Evolutionary conservation across 192 early-diverging fungal species (phyloP).

Genomic region (Linnemannia hyalina): DNA sequence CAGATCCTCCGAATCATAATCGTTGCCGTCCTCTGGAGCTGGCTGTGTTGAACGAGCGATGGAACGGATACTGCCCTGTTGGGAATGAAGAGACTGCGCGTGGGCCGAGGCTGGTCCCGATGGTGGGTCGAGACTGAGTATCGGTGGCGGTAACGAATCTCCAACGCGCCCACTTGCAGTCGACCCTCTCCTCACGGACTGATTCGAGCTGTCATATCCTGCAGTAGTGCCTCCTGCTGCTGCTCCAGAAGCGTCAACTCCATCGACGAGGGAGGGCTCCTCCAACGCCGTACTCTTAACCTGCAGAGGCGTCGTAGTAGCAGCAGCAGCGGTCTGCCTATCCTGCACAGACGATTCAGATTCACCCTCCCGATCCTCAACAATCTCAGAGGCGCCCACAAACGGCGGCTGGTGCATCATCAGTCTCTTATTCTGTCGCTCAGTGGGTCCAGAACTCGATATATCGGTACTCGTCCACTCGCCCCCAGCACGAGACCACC

Average conservation of each 20-base stretch:
- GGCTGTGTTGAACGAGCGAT: too few species aligned
- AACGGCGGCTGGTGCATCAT: neutral
- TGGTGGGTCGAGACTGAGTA: neutral
- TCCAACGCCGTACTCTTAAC: neutral
- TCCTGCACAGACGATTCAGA: neutral
- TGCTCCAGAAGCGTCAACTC: neutral
- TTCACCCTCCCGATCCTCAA: conserved; percentile 9
- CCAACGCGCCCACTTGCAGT: neutral
- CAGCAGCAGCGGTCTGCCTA: neutral
- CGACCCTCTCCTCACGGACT: neutral
- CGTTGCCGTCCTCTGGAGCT: neutral
- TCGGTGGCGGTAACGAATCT: neutral
- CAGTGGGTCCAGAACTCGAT: neutral
- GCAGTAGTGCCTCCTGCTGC: neutral
- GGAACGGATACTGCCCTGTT: neutral
- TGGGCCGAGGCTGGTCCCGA: neutral
- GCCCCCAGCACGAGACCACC: neutral
- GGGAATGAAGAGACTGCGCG: neutral
- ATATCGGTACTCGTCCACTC: conserved; percentile 12
- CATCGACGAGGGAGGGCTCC: neutral
- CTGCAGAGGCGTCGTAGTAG: neutral
- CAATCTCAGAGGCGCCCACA: neutral
- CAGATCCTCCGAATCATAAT: conserved; percentile 27
- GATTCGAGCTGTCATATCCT: neutral
- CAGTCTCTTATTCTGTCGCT: neutral